Evolutionary conservation across 768 basidiomycete species (phyloP), one percentile per base, ranked within the genome.

Genomic region (Boletellus ananas): DNA sequence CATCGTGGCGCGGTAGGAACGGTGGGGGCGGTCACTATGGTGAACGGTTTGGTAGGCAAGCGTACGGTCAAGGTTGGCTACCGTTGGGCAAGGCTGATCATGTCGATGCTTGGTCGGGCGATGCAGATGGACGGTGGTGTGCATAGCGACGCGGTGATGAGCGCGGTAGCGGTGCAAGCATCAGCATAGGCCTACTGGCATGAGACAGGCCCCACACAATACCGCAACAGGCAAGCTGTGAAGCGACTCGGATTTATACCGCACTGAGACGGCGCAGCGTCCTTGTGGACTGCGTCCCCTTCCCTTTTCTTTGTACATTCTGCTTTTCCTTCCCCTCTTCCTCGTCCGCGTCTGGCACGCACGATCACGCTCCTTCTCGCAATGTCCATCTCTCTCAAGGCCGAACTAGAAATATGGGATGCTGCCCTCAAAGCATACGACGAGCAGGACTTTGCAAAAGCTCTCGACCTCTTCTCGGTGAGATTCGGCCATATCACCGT

Each of bases 371-470:
- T 57, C 47, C 14, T 50, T 43, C 14, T 60, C 44, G 5, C 42
- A 18, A 56, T 70, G 66, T 56, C 67, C 8, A 49, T 68, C 37
- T 83, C 83, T 52, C 76, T 84, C 65, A 85, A 83, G 71, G 81
- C 77, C 53, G 83, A 85, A 76, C 80, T 97, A 37, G 88, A 94
- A 66, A 84, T 78, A 2, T 95, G 93, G 92, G 82, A 84, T 13
- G 76, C 87, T 34, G 94, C 94, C 50, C 81, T 97, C 65, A 79
- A 83, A 60, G 87, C 92, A 4, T 96, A 94, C 70, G 93, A 95
- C 57, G 81, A 81, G 7, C 78, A 88, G 60, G 84, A 94, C 64
- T 94, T 88, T 63, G 81, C 83, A 45, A 78, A 77, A 52, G 74
- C 90, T 29, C 74, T 97, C 40, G 76, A 83, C 45, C 75, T 86